phyloP scores from a whole-genome alignment of 805 yeast genomes.

The Spencermartinsiella europaea region DNA sequence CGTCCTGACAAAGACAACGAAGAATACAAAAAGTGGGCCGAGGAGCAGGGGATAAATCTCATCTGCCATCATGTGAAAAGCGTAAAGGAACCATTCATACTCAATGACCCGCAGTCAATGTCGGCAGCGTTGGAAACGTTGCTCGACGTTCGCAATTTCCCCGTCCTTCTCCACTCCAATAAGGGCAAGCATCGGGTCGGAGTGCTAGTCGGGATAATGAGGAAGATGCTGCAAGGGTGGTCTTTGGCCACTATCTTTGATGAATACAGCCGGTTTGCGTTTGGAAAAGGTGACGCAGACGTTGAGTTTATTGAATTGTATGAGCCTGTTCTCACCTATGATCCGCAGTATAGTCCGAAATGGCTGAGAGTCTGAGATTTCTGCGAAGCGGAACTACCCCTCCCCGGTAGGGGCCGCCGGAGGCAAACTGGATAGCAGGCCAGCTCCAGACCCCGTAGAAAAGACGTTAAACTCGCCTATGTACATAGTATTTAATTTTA shows the following conservation, averaged over 20 bases:
- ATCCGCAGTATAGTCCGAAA: constrained; percentile 49
- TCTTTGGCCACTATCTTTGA: constrained; percentile 87
- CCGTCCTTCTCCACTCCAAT: constrained; percentile 85
- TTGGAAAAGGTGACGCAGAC: constrained; percentile 90
- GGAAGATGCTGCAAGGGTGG: constrained; percentile 90
- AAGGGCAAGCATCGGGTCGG: constrained; percentile 98
- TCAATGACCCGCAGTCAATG: constrained; percentile 55
- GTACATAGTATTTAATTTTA: too few species aligned
- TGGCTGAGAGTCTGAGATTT: constrained; percentile 35
- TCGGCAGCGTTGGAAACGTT: constrained; percentile 34
- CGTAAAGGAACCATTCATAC: constrained; percentile 67
- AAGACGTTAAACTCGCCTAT: too few species aligned
- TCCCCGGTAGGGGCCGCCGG: too few species aligned
- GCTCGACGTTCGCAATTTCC: constrained; percentile 57
- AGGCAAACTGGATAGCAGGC: too few species aligned
- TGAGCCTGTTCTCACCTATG: constrained; percentile 53
- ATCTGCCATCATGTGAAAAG: constrained; percentile 61
- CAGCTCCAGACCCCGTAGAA: too few species aligned
- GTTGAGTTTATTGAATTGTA: constrained; percentile 83
- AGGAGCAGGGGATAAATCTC: constrained; percentile 46
- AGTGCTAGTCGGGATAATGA: constrained; percentile 82
- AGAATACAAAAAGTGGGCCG: constrained; percentile 69
- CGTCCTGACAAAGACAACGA: constrained; percentile 42
- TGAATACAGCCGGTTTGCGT: constrained; percentile 88
- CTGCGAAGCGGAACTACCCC: too few species aligned